These are phyloP conservation scores for Halophytophthora polymorphica DNA, from an alignment of 352 stramenopile species.

Conservation along the genomic window DNA sequence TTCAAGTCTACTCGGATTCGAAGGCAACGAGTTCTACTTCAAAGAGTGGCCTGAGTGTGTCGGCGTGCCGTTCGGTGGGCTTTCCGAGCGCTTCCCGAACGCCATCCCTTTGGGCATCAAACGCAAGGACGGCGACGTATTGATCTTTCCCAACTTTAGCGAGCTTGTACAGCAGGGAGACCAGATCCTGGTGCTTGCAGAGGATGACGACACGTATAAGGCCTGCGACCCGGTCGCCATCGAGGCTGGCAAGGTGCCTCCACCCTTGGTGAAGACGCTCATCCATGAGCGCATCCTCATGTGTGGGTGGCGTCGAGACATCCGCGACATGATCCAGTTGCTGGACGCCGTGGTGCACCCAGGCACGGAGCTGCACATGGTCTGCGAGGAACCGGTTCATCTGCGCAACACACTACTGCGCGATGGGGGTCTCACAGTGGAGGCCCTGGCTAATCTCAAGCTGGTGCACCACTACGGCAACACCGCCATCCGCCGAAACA, in stretches of 20 bases:
- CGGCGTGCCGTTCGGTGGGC: conserved; percentile 57
- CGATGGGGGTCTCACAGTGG: conserved; percentile 55
- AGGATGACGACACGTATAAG: conserved; percentile 89
- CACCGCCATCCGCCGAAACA: conserved; percentile 72
- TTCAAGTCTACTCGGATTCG: conserved; percentile 75
- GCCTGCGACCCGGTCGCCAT: conserved; percentile 37
- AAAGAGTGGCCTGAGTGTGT: conserved; percentile 81
- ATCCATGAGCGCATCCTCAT: conserved; percentile 76
- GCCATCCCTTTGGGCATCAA: conserved; percentile 83
- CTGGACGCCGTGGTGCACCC: conserved; percentile 68
- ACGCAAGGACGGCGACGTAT: conserved; percentile 42
- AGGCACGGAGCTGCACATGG: conserved; percentile 73
- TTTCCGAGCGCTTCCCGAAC: conserved; percentile 76
- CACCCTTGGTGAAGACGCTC: conserved; percentile 12
- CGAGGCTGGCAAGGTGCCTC: conserved; percentile 34
- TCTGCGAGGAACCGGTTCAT: conserved; percentile 71
- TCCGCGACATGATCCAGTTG: conserved; percentile 86
- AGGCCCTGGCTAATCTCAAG: conserved; percentile 44
- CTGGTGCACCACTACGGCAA: conserved; percentile 78
- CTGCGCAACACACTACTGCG: conserved; percentile 60
- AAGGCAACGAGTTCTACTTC: conserved; percentile 89
- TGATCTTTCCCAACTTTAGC: conserved; percentile 48
- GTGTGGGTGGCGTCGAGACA: conserved; percentile 87
- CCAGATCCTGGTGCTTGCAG: conserved; percentile 76
- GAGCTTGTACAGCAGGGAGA: conserved; percentile 48